phyloP scores from a whole-genome alignment of 176 grass and related monocot species.

The Aechmea fasciata region DNA sequence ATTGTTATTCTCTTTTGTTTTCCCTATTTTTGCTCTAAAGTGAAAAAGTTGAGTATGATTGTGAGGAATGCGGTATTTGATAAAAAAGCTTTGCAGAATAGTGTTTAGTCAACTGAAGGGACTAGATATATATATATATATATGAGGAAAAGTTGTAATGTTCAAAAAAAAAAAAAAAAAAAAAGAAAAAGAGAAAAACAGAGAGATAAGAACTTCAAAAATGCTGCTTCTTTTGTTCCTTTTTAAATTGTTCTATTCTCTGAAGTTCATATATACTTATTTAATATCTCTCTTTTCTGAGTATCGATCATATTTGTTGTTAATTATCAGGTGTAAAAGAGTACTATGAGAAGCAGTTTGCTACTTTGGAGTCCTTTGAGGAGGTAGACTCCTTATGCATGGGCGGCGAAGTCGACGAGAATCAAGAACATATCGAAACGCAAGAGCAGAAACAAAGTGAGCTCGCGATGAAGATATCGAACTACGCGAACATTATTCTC shows the following conservation, averaged over 20 bases:
- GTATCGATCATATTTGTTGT: constrained; percentile 2
- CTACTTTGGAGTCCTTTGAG: constrained; percentile 56
- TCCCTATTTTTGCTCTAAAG: too few relatives aligned
- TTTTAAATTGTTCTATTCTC: background rate
- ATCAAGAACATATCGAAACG: constrained; percentile 24
- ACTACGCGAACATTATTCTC: constrained; percentile 62
- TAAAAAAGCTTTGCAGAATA: too few relatives aligned
- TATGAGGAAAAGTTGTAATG: too few relatives aligned
- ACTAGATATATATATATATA: too few relatives aligned
- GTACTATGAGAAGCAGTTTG: constrained; percentile 74
- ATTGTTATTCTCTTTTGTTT: too few relatives aligned
- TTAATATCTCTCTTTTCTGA: background rate
- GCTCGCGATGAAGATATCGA: constrained; percentile 73
- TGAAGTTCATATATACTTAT: background rate
- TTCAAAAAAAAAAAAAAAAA: too few relatives aligned
- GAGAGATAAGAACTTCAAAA: too few relatives aligned
- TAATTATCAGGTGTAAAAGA: constrained; percentile 48
- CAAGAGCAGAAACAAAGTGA: constrained; percentile 58
- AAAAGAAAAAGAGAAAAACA: too few relatives aligned
- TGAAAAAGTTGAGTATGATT: too few relatives aligned
- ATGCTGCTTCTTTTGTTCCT: background rate
- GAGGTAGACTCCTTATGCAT: constrained; percentile 47
- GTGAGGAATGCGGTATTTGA: too few relatives aligned
- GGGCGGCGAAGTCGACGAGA: constrained; percentile 35
- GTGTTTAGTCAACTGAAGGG: too few relatives aligned